Percentiles rank a stretch among this genome's conserved stretches.
phyloP scores from a whole-genome alignment of 164 flowering plant genomes.

The Akebia trifoliata region DNA sequence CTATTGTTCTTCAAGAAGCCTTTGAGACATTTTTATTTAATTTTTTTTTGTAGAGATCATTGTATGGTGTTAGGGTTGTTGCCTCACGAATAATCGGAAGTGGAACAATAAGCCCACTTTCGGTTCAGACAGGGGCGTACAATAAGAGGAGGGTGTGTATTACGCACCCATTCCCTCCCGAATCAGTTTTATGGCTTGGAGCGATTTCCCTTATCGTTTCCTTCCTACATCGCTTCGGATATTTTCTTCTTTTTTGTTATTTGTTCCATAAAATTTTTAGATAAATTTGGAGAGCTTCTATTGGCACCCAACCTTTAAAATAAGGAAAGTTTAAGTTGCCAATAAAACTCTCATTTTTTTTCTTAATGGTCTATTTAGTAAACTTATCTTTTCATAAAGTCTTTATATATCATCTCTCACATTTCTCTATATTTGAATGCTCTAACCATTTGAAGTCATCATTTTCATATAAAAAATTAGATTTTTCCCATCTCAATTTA shows the following conservation, averaged over 20 bases:
- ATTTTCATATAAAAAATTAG: too few relatives aligned
- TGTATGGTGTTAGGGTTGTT: neutral
- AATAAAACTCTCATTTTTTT: too few relatives aligned
- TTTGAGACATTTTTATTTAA: constrained; percentile 10
- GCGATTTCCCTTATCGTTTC: constrained; percentile 2
- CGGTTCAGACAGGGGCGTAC: constrained; percentile 38
- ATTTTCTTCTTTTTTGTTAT: constrained; percentile 4
- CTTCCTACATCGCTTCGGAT: constrained; percentile 19
- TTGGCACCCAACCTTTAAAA: too few relatives aligned
- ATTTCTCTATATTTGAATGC: too few relatives aligned
- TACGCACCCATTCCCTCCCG: neutral
- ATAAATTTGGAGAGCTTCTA: neutral
- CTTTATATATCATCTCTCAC: too few relatives aligned
- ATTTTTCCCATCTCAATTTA: too few relatives aligned
- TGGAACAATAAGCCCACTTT: constrained; percentile 3
- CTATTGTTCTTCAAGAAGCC: constrained; percentile 28
- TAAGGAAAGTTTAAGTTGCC: too few relatives aligned
- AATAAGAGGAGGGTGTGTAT: constrained; percentile 2
- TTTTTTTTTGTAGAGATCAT: neutral
- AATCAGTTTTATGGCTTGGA: constrained; percentile 21
- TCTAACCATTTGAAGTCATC: too few relatives aligned
- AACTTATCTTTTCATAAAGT: too few relatives aligned
- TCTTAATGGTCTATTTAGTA: too few relatives aligned
- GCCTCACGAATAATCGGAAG: constrained; percentile 30
- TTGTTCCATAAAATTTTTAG: neutral